These are phyloP conservation scores for Hippophae rhamnoides DNA, from an alignment of 306 rosid genomes.

Conservation along the genomic window DNA sequence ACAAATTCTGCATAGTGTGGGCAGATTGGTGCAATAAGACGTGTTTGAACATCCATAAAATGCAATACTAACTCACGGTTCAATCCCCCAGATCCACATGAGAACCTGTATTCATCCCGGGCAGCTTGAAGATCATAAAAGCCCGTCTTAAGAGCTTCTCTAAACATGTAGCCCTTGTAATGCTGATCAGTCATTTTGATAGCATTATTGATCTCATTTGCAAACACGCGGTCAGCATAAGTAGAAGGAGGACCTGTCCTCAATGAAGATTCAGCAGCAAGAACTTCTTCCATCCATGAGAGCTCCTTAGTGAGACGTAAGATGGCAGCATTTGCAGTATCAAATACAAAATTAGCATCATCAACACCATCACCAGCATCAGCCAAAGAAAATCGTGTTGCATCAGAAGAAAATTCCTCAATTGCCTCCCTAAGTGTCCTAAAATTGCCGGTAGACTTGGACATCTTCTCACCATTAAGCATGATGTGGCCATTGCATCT, in stretches of 20 bases:
- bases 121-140: conserved; percentile 87
- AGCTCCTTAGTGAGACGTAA: conserved; percentile 73
- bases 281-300: conserved; percentile 71
- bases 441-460: conserved; percentile 91
- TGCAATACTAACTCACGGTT: conserved; percentile 60
- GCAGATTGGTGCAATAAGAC: conserved; percentile 79
- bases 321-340: conserved; percentile 88
- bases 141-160: conserved; percentile 86
- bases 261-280: conserved; percentile 57
- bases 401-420: conserved; percentile 90
- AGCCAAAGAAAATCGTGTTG: conserved; percentile 84
- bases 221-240: conserved; percentile 72
- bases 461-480: conserved; percentile 90
- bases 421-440: conserved; percentile 74
- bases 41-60: conserved; percentile 91
- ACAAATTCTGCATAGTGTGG: conserved; percentile 85
- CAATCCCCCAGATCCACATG: conserved; percentile 68
- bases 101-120: conserved; percentile 81
- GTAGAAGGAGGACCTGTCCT: conserved; percentile 72
- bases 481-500: conserved; percentile 89
- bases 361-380: conserved; percentile 96
- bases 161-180: conserved; percentile 63
- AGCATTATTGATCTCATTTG: conserved; percentile 79
- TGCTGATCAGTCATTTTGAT: conserved; percentile 61
- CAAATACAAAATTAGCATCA: conserved; percentile 87